These are phyloP conservation scores for Saprolegnia diclina DNA, from an alignment of 352 stramenopile species.

Conservation along the genomic window DNA sequence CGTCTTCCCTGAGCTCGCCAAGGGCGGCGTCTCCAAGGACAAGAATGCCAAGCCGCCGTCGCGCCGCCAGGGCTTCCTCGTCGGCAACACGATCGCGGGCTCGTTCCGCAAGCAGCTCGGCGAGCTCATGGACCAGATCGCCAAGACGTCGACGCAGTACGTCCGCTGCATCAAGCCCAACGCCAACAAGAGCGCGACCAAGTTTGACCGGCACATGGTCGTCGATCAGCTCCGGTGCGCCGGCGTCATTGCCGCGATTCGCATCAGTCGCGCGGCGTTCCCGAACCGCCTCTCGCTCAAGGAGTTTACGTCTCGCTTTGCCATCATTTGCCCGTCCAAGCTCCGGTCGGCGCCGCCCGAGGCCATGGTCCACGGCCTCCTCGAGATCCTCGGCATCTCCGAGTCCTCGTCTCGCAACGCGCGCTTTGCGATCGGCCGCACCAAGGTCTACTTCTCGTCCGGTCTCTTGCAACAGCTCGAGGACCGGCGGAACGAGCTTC, in stretches of 20 bases:
- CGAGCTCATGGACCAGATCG: constrained; percentile 82
- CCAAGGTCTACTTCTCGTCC: constrained; percentile 84
- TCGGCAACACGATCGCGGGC: constrained; percentile 27
- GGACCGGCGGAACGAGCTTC: constrained; percentile 50
- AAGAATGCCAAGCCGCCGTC: constrained; percentile 26
- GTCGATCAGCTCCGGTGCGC: constrained; percentile 80
- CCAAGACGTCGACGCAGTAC: constrained; percentile 79
- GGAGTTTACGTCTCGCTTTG: constrained; percentile 77
- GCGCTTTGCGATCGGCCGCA: constrained; percentile 70
- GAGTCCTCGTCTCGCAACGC: constrained; percentile 44
- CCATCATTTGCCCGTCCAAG: constrained; percentile 32
- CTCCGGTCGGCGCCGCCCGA: constrained; percentile 12
- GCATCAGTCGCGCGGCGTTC: constrained; percentile 77
- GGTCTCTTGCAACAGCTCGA: constrained; percentile 89
- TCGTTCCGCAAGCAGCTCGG: constrained; percentile 74
- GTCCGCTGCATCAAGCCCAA: constrained; percentile 85
- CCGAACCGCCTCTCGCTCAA: constrained; percentile 68
- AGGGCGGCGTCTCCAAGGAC: background rate
- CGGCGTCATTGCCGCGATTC: constrained; percentile 82
- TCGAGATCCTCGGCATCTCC: constrained; percentile 48
- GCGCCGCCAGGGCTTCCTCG: constrained; percentile 35
- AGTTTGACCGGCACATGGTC: constrained; percentile 50
- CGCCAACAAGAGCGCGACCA: constrained; percentile 42
- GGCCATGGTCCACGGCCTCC: constrained; percentile 62
- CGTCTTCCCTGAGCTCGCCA: constrained; percentile 15